phyloP scores from a whole-genome alignment of 2,329 filamentous ascomycete species.

The Biscogniauxia mediterranea region DNA sequence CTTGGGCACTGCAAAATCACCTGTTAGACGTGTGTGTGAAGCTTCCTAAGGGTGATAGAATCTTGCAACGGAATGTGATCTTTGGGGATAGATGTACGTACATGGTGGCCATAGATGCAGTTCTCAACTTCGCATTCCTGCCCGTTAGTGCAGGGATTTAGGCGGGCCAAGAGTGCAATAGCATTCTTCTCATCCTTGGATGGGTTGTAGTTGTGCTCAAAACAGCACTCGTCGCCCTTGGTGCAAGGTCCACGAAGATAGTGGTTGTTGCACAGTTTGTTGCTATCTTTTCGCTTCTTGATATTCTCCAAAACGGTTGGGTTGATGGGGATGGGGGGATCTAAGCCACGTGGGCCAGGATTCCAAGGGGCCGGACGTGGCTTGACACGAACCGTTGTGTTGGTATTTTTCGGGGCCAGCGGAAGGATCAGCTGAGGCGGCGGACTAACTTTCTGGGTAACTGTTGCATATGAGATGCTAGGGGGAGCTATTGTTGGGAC shows the following conservation, averaged over 20 bases:
- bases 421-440: conserved; percentile 45
- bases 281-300: conserved; percentile 52
- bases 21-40: conserved; percentile 15
- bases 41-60: conserved; percentile 1
- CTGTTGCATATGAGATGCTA: conserved; percentile 40
- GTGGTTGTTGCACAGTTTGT: conserved; percentile 62
- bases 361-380: conserved; percentile 44
- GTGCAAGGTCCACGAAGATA: conserved; percentile 57
- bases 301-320: conserved; percentile 49
- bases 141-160: conserved; percentile 56
- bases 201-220: conserved; percentile 55
- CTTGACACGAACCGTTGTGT: conserved; percentile 21
- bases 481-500: conserved; percentile 22
- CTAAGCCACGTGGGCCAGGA: conserved; percentile 54
- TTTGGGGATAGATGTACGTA: conserved; percentile 35
- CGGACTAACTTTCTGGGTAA: conserved; percentile 41
- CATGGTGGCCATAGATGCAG: conserved; percentile 64
- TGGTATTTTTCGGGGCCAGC: conserved; percentile 34
- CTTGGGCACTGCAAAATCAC: conserved; percentile 47
- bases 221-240: conserved; percentile 54
- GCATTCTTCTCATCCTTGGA: conserved; percentile 54
- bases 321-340: conserved; percentile 49
- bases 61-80: background rate
- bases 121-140: conserved; percentile 57
- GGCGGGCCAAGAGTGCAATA: conserved; percentile 53